phyloP scores from a whole-genome alignment of 306 rosid species.

The Trifolium dubium region DNA sequence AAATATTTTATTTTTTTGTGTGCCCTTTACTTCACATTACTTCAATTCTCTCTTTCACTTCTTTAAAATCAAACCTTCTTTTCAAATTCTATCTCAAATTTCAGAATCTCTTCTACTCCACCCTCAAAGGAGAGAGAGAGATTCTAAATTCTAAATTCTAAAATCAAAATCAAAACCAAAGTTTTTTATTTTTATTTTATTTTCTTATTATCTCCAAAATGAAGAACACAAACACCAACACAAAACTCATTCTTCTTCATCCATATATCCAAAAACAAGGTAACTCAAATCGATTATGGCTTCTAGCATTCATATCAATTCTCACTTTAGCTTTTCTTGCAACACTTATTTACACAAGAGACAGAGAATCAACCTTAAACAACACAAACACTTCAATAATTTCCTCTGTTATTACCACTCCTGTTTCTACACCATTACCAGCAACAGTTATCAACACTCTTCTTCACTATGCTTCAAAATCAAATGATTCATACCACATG shows the following conservation, averaged over 20 bases:
- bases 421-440: slow-evolving; percentile 51
- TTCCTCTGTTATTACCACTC: slow-evolving; percentile 39
- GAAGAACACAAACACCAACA: slow-evolving; percentile 60
- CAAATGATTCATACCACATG: slow-evolving; percentile 86
- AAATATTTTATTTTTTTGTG: slow-evolving; percentile 21
- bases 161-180: not conserved
- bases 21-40: slow-evolving; percentile 45
- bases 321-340: slow-evolving; percentile 86
- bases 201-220: not conserved
- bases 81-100: slow-evolving; percentile 43
- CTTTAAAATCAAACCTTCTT: slow-evolving; percentile 62
- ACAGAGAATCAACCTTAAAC: slow-evolving; percentile 45
- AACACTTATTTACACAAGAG: slow-evolving; percentile 78
- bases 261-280: slow-evolving; percentile 98
- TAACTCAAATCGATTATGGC: slow-evolving; percentile 81
- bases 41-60: slow-evolving; percentile 52
- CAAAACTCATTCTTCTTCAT: slow-evolving; percentile 94
- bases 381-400: slow-evolving; percentile 45
- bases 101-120: slow-evolving; percentile 42
- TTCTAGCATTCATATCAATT: slow-evolving; percentile 74
- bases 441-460: slow-evolving; percentile 85
- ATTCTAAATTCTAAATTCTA: not conserved
- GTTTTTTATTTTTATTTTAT: not conserved
- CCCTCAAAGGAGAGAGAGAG: slow-evolving; percentile 29
- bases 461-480: slow-evolving; percentile 78